Evolutionary conservation across 805 yeast species (phyloP).

Genomic region (Suhomyces canberraensis): DNA sequence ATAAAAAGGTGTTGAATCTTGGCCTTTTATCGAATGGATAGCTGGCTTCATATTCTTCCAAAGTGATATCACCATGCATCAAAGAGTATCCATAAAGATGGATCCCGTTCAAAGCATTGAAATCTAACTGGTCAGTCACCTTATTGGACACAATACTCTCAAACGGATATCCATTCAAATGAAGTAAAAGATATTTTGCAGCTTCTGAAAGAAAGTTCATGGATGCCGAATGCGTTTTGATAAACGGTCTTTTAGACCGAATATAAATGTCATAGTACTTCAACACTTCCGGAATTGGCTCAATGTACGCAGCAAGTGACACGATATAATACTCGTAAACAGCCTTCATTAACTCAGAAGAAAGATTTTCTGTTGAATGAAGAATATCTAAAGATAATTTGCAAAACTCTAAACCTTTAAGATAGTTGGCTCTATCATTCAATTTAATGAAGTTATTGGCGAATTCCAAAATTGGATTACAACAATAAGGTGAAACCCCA

Average conservation of each 20-base stretch:
- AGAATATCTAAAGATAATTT: conserved; percentile 38
- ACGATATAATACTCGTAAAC: conserved; percentile 42
- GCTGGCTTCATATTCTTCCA: conserved; percentile 9
- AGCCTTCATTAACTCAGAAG: conserved; percentile 32
- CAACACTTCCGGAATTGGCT: conserved; percentile 35
- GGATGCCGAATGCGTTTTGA: conserved; percentile 4
- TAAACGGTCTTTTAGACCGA: conserved; percentile 13
- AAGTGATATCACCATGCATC: conserved; percentile 9
- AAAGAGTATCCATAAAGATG: conserved; percentile 6
- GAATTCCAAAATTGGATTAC: conserved; percentile 37
- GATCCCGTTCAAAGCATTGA: neutral
- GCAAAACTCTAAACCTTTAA: conserved; percentile 40
- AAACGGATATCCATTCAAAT: conserved; percentile 14
- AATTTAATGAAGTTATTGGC: conserved; percentile 31
- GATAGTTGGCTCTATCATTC: conserved; percentile 26
- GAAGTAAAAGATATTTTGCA: conserved; percentile 12
- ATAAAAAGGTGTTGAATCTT: conserved; percentile 11
- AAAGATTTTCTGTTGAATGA: conserved; percentile 28
- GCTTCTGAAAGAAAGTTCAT: conserved; percentile 11
- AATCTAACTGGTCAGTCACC: neutral
- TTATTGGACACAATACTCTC: conserved; percentile 1
- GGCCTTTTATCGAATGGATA: neutral
- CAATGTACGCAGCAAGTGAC: conserved; percentile 40
- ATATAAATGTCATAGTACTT: conserved; percentile 20
- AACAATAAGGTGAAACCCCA: conserved; percentile 40